Conservation (phyloP, 139 green algal species). For the Chloropicon primus region DNA sequence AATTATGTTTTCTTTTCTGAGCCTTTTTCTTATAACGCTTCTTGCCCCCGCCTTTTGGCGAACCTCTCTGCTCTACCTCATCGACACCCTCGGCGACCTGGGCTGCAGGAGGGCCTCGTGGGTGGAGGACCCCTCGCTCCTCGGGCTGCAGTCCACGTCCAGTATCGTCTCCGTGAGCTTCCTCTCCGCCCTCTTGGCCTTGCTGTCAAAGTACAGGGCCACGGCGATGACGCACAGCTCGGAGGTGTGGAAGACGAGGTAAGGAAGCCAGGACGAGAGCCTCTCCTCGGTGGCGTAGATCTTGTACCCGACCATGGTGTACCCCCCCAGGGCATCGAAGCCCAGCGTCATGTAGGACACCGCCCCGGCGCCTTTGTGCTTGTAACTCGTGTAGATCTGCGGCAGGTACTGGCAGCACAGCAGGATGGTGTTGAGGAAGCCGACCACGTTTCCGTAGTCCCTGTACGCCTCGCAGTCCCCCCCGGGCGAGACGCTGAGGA, state of each 20-base stretch:
- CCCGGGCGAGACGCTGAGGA: neutral
- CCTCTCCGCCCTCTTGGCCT: neutral
- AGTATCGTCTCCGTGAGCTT: neutral
- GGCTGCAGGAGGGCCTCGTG: too few relatives aligned
- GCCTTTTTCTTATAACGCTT: too few relatives aligned
- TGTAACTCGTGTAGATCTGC: neutral
- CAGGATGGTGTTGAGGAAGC: neutral
- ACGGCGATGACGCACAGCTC: neutral
- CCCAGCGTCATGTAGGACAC: neutral
- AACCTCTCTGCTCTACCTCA: too few relatives aligned
- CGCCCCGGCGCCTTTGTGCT: neutral
- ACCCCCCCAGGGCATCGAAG: neutral
- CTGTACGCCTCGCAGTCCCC: neutral
- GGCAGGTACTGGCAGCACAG: neutral
- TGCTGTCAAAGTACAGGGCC: neutral
- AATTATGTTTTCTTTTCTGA: too few relatives aligned
- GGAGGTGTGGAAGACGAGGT: neutral
- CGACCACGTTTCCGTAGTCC: neutral
- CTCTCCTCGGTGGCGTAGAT: neutral
- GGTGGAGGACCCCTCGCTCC: too few relatives aligned
- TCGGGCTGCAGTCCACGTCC: too few relatives aligned
- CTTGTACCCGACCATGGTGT: neutral
- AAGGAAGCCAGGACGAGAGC: neutral
- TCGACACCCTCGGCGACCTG: too few relatives aligned
- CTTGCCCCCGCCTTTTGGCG: too few relatives aligned